These are phyloP conservation scores for Tagetes erecta DNA, from an alignment of 129 eudicot genomes.

Conservation along the genomic window DNA sequence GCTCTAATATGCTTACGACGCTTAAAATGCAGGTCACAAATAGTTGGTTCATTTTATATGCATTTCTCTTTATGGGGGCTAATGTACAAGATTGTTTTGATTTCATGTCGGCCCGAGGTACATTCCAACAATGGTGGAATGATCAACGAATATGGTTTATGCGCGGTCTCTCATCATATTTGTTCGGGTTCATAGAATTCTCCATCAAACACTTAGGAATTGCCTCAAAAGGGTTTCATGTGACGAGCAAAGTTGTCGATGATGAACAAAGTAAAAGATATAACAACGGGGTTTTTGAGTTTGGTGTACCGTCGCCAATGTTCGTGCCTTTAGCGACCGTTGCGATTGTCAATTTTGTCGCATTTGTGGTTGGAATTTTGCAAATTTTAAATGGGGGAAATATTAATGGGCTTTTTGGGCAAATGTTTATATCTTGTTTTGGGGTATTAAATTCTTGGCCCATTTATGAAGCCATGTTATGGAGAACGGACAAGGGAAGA, in stretches of 20 bases:
- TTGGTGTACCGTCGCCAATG: constrained; percentile 74
- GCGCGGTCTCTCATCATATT: constrained; percentile 50
- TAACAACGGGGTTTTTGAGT: constrained; percentile 60
- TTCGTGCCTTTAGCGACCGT: constrained; percentile 58
- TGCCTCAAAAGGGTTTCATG: constrained; percentile 54
- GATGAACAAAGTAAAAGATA: constrained; percentile 57
- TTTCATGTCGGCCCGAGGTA: constrained; percentile 44
- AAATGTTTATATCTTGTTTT: constrained; percentile 49
- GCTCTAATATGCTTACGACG: neutral
- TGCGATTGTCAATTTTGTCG: constrained; percentile 49
- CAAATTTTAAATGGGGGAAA: constrained; percentile 20
- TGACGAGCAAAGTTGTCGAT: constrained; percentile 76
- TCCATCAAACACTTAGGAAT: constrained; percentile 49
- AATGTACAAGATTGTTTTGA: constrained; percentile 63
- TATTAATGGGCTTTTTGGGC: constrained; percentile 44
- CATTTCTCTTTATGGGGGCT: constrained; percentile 58
- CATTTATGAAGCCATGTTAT: constrained; percentile 70
- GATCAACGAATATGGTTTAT: constrained; percentile 74
- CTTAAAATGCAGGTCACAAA: constrained; percentile 41
- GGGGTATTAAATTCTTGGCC: constrained; percentile 66
- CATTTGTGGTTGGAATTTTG: constrained; percentile 39
- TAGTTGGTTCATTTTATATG: constrained; percentile 48
- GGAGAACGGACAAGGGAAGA: constrained; percentile 64
- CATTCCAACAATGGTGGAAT: constrained; percentile 66
- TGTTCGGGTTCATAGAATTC: constrained; percentile 56